A percentile compares a stretch with the other conserved stretches of the same genome.
These are phyloP conservation scores for Coniella vitis DNA, from an alignment of 2,329 filamentous ascomycete species.

Conservation along the genomic window DNA sequence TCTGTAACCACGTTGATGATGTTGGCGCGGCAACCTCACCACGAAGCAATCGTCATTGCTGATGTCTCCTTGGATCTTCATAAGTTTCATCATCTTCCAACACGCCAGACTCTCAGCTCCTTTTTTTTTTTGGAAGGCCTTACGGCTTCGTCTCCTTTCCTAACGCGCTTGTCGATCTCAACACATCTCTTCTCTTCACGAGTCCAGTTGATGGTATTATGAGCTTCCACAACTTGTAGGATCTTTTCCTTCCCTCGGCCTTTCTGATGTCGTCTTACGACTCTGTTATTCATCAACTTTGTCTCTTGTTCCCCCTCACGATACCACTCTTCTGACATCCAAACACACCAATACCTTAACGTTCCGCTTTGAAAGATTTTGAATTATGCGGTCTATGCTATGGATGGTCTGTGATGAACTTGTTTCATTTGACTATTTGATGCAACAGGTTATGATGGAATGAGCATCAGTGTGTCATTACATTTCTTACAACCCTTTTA, in stretches of 20 bases:
- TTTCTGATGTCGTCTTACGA: no score
- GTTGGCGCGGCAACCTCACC: constrained; percentile 42
- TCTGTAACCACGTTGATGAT: constrained; percentile 83
- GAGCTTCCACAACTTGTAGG: no score
- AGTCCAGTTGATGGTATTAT: no score
- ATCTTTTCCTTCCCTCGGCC: neutral
- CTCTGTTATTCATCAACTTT: no score
- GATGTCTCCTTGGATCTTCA: neutral
- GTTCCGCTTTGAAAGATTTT: no score
- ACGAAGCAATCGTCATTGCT: constrained; percentile 35
- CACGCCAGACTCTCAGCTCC: neutral
- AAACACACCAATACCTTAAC: no score
- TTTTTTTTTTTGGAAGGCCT: neutral
- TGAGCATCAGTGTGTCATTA: neutral
- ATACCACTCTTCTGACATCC: no score
- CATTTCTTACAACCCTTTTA: neutral
- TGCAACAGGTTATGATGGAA: neutral
- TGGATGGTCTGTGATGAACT: no score
- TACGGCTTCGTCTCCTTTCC: neutral
- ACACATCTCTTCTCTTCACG: no score
- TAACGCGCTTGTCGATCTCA: no score
- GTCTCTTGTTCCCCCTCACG: no score
- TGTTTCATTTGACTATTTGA: constrained; percentile 1
- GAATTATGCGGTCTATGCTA: no score
- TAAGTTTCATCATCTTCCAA: neutral